Evolutionary conservation across 805 yeast species (phyloP).

Genomic region (Yarrowia porcina): DNA sequence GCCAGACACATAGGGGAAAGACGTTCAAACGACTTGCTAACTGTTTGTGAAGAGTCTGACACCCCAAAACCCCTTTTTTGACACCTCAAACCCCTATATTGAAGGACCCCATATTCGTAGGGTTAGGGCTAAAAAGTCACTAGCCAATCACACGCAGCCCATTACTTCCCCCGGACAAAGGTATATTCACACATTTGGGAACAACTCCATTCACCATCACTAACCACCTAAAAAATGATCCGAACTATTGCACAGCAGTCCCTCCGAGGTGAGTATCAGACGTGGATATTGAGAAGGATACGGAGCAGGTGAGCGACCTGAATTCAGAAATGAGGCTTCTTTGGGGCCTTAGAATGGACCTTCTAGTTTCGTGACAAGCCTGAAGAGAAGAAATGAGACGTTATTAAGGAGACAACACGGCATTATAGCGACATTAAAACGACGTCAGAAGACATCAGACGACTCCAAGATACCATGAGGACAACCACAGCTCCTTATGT

Average conservation of each 20-base stretch:
- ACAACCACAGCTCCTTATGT: too few species aligned
- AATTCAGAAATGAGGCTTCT: not conserved
- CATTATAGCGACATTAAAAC: not conserved
- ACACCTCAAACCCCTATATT: not conserved
- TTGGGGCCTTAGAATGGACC: not conserved
- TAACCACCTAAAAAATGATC: slow-evolving; percentile 20
- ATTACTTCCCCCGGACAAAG: slow-evolving; percentile 24
- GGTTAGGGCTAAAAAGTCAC: slow-evolving; percentile 17
- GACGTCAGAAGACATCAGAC: not conserved
- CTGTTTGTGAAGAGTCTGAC: not conserved
- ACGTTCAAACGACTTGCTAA: too few species aligned
- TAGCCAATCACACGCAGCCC: slow-evolving; percentile 22
- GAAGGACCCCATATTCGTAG: not conserved
- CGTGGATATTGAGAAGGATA: not conserved
- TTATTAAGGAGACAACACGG: not conserved
- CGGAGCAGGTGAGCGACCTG: not conserved
- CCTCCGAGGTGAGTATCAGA: slow-evolving; percentile 22
- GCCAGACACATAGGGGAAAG: not conserved
- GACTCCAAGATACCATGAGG: not conserved
- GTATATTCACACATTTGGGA: slow-evolving; percentile 9
- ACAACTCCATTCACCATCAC: slow-evolving; percentile 12
- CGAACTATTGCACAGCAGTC: slow-evolving; percentile 26
- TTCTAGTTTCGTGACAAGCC: not conserved
- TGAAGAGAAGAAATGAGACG: not conserved
- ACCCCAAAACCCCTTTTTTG: not conserved